phyloP scores from a whole-genome alignment of 208 protist species.

The Trypanosoma lewisi region DNA sequence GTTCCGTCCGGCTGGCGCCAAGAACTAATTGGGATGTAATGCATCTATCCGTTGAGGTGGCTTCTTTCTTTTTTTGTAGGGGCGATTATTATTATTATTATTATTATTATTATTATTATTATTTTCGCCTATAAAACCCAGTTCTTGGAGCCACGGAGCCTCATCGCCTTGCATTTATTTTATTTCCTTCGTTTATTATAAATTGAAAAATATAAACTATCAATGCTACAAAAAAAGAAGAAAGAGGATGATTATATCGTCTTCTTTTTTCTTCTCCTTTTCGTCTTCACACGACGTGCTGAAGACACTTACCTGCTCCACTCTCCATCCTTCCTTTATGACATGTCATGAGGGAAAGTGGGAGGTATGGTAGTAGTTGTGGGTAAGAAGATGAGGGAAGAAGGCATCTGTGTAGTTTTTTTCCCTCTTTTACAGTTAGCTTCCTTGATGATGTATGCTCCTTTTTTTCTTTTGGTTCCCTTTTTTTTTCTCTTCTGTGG shows the following conservation, averaged over 20 bases:
- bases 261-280: constrained; percentile 6
- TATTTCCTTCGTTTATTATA: constrained; percentile 9
- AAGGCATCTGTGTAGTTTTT: not conserved
- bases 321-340: too few species aligned
- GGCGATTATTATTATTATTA: too few species aligned
- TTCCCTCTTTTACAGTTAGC: not conserved
- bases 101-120: constrained; percentile 16
- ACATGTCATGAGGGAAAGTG: too few species aligned
- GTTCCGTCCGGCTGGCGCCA: constrained; percentile 46
- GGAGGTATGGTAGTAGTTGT: too few species aligned
- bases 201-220: not conserved
- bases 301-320: too few species aligned
- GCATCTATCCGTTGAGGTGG: not conserved
- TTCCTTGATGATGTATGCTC: too few species aligned
- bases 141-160: not conserved
- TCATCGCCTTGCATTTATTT: constrained; percentile 4
- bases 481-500: constrained; percentile 12
- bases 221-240: too few species aligned
- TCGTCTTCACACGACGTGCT: not conserved
- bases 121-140: not conserved
- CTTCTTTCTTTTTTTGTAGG: not conserved
- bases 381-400: too few species aligned
- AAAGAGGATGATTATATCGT: too few species aligned
- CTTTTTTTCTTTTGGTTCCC: constrained; percentile 7
- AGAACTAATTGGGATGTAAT: constrained; percentile 11